Base-by-base conservation (phyloP, 495 filamentous ascomycete genomes). In the Penicillium verhagenii region DNA sequence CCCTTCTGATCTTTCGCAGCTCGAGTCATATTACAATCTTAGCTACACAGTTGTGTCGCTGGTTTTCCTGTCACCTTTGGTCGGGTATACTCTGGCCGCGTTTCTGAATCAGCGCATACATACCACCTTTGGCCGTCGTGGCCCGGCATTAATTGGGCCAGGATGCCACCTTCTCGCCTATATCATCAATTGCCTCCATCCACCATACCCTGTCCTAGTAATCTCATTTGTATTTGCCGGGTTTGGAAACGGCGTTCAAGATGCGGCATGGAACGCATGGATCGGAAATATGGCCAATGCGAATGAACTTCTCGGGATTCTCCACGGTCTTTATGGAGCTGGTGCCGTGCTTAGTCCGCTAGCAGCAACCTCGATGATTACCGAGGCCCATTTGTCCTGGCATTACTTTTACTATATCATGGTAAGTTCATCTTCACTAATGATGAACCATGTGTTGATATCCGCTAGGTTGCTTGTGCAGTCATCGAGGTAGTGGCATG, bases 81-180 rank as follows among this genome's bases (percentile, higher is more conserved):
- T 72, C 8, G 84, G 84, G 16, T 87, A 86, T 66, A 79, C 75
- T 6, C 49, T 72, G 4, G 75, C 82, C 2, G 81, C 84, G 1
- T 64, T 84, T 5, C 68, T 83, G n/a, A 84, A 84, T 59, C 82
- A 84, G 58, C 59, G 64, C 3, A 72, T 87, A 49, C 83, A 87
- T 65, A 60, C 73, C 42, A 67, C 68, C 25, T 71, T 86, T 48
- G 91, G 91, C 14, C 90, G 91, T 43, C 83, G 84, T 0, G 91
- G 91, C 11, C 80, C 93, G 2, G 89, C 89, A 26, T 50, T 88
- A 42, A 69, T 93, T 14, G 83, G 72, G 1, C 87, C 90, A 0
- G 48, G 67, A 1, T 87, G 80, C 66, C 86, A 88, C 52, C 57
- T 93, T 5, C 60, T 88, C 13, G 80, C 88, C 23, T 86, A 84